Conservation (phyloP, 306 rosid species). For the Nissolia schottii region DNA sequence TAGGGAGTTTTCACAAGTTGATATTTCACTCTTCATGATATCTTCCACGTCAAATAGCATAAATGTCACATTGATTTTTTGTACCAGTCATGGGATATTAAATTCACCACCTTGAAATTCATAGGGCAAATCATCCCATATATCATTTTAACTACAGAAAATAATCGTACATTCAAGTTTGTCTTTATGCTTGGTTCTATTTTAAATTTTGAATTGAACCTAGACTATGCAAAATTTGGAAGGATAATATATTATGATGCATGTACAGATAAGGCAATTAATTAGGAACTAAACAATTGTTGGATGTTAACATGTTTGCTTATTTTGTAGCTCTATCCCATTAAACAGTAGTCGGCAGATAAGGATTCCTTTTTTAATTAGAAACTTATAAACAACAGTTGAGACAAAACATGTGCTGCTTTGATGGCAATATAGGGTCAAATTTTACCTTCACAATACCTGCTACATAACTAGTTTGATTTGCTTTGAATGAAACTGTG, state of each 20-base stretch:
- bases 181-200: background rate
- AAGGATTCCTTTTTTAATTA: slow-evolving; percentile 20
- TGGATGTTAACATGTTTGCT: background rate
- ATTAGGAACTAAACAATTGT: background rate
- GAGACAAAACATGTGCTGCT: slow-evolving; percentile 19
- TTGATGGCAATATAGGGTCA: background rate
- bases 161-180: background rate
- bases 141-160: background rate
- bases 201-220: background rate
- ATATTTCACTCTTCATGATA: background rate
- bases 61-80: background rate
- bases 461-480: background rate
- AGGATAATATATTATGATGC: background rate
- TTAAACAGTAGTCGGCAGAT: slow-evolving; percentile 25
- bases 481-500: background rate
- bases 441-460: background rate
- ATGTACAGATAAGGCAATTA: background rate
- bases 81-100: too few relatives aligned
- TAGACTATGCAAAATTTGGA: background rate
- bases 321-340: slow-evolving; percentile 13
- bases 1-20: background rate
- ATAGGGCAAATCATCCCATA: background rate
- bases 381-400: background rate
- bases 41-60: background rate
- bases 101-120: background rate